phyloP scores from a whole-genome alignment of 345 rosid species.

The Dipteronia sinensis region DNA sequence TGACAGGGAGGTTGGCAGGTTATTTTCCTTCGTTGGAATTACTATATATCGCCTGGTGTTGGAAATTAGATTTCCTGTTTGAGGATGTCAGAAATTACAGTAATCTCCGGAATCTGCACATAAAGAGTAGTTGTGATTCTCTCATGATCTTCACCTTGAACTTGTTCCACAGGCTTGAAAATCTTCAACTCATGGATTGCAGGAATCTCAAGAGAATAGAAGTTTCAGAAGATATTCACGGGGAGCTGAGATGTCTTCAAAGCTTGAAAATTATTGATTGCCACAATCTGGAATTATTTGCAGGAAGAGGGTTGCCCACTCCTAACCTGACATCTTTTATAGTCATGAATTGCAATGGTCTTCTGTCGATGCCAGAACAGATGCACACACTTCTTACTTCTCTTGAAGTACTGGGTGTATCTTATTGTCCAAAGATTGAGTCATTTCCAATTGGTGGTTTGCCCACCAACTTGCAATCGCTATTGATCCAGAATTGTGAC shows the following conservation, averaged over 20 bases:
- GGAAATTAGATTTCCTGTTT: too few relatives aligned
- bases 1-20: conserved; percentile 22
- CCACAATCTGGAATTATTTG: conserved; percentile 24
- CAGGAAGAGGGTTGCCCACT: too few relatives aligned
- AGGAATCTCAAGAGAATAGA: conserved; percentile 22
- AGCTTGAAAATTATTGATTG: conserved; percentile 31
- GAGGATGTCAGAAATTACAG: conserved; percentile 22
- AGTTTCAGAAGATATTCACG: conserved; percentile 12
- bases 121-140: conserved; percentile 32
- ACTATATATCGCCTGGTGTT: conserved; percentile 16
- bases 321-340: too few relatives aligned
- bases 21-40: conserved; percentile 30
- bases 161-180: too few relatives aligned
- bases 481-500: neutral
- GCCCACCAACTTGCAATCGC: neutral
- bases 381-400: too few relatives aligned
- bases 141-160: neutral
- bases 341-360: too few relatives aligned
- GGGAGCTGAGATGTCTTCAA: conserved; percentile 9
- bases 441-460: neutral
- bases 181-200: conserved; percentile 14
- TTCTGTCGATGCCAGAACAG: too few relatives aligned
- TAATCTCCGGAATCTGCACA: conserved; percentile 27
- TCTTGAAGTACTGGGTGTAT: too few relatives aligned
- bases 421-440: too few relatives aligned